Base-by-base conservation (phyloP, 805 yeast genomes). In the Monosporozyma siamensis region DNA sequence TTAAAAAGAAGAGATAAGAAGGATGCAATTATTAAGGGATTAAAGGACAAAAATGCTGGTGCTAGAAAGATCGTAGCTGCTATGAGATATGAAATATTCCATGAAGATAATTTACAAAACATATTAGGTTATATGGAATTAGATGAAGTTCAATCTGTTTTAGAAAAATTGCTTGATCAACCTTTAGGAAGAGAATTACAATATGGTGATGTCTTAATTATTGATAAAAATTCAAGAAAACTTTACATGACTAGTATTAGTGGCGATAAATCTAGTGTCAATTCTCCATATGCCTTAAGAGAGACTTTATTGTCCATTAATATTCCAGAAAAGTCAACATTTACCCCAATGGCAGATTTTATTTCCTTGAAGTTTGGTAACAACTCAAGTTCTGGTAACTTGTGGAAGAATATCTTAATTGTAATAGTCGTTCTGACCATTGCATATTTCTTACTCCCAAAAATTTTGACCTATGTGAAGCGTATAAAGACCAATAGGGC, bases 151-250 rank as follows among this genome's bases (percentile, higher is more conserved):
- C 52, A 55, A 1, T 49, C 58, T 4, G 49, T 68, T 9, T 55
- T 69, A n/a, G 7, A 17, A 2, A 36, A 36, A 36, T 6, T 44
- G 2, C 18, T 24, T 2, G 12, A 31, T 21, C 25, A 23, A 40
- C 38, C 30, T 3, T 23, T 32, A 17, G 21, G 10, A 15, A 34
- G 60, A 58, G 1, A 44, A 54, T 14, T 46, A 50, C 9, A 41
- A 46, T 31, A 48, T 2, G 90, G 89, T 5, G 85, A 82, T 55
- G 65, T 75, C 0, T 52, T 83, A 1, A 58, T 83, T 2, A 60
- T 80, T 26, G 72, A 64, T 56, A 66, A 59, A 47, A 48, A 44
- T 48, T 69, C 66, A 50, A 65, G 38, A 4, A 29, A 49, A 41
- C 51, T 59, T 44, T 65, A 63, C 47, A 65, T 62, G 30, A 45